A percentile compares a stretch with the other conserved stretches of the same genome.
Conservation (phyloP, 2,329 filamentous ascomycete species). For the Aspergillus awamori region DNA sequence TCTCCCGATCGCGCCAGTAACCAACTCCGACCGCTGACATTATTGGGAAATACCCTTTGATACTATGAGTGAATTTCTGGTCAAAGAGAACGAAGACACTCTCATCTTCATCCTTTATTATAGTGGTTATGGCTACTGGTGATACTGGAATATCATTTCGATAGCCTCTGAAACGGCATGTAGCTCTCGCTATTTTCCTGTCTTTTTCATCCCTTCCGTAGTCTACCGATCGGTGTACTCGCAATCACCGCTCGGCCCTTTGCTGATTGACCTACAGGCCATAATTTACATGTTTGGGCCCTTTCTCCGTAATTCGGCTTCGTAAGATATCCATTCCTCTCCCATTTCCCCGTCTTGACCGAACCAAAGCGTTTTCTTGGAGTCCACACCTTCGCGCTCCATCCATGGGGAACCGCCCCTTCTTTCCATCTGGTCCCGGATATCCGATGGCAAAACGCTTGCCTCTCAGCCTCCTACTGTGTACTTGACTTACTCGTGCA, state of each 20-base stretch:
- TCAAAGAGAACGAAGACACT: background rate
- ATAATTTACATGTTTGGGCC: background rate
- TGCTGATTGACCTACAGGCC: conserved; percentile 2
- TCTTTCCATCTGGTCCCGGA: conserved; percentile 30
- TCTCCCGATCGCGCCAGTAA: conserved; percentile 40
- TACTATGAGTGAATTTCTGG: conserved; percentile 8
- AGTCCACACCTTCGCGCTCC: conserved; percentile 25
- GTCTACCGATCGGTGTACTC: background rate
- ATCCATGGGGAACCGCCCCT: conserved; percentile 32
- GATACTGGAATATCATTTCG: too few species aligned
- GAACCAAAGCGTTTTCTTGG: conserved; percentile 18
- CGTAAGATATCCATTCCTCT: conserved; percentile 5
- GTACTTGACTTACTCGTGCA: background rate
- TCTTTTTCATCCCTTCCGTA: background rate
- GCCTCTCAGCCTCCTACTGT: conserved; percentile 3
- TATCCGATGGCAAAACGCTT: conserved; percentile 31
- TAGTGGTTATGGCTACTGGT: background rate
- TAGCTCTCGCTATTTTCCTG: background rate
- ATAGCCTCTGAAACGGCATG: too few species aligned
- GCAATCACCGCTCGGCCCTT: conserved; percentile 5
- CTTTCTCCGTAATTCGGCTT: conserved; percentile 7
- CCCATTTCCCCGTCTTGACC: conserved; percentile 16
- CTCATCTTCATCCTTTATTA: background rate
- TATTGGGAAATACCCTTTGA: conserved; percentile 9
- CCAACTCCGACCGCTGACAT: conserved; percentile 18